These are phyloP conservation scores for Nakaseomyces sp. DNA, from an alignment of 1,139 yeast genomes.

Conservation along the genomic window DNA sequence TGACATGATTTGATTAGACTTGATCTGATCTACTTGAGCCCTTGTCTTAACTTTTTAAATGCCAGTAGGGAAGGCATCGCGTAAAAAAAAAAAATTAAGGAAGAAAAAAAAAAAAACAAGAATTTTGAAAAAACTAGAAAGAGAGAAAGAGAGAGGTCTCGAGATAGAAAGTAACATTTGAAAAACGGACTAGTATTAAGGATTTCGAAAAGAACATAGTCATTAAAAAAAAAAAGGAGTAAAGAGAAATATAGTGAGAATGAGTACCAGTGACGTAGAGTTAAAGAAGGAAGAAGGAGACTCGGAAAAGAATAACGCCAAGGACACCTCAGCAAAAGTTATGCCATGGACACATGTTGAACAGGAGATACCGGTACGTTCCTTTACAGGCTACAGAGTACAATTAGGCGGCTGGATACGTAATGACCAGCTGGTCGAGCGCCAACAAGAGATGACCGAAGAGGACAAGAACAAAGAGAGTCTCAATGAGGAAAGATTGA, in stretches of 20 bases:
- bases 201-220: no score
- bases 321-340: constrained; percentile 7
- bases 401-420: constrained; percentile 24
- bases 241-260: not conserved
- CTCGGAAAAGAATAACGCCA: no score
- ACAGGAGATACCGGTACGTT: constrained; percentile 15
- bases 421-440: constrained; percentile 13
- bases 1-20: no score
- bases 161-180: no score
- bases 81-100: not conserved
- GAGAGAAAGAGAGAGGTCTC: no score
- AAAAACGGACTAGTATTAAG: no score
- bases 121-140: no score
- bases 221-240: not conserved
- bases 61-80: no score
- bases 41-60: no score
- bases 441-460: constrained; percentile 3
- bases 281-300: not conserved
- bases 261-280: not conserved
- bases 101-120: no score
- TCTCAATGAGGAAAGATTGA: not conserved
- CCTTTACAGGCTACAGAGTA: constrained; percentile 23
- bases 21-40: no score
- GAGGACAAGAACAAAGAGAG: constrained; percentile 5
- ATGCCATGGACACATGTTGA: constrained; percentile 19